These are phyloP conservation scores for Neonectria ditissima DNA, from an alignment of 2,329 filamentous ascomycete species.

Conservation along the genomic window DNA sequence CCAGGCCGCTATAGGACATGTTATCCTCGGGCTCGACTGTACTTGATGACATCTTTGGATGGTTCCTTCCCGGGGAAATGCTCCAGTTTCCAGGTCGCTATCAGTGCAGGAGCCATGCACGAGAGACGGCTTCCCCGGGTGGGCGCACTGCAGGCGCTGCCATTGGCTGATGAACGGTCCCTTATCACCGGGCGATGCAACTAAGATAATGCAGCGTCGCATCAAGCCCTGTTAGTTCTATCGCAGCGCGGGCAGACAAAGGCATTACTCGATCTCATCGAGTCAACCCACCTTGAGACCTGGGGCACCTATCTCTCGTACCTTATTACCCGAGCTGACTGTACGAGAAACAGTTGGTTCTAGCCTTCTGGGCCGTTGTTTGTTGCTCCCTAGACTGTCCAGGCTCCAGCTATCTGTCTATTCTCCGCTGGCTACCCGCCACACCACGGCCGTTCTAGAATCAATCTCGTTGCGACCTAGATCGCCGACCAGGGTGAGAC, in stretches of 20 bases:
- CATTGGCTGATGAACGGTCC: constrained; percentile 31
- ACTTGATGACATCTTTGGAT: constrained; percentile 9
- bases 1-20: not conserved
- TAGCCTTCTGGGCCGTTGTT: not conserved
- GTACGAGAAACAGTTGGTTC: not conserved
- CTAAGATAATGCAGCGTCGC: constrained; percentile 37
- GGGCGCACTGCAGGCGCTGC: constrained; percentile 21
- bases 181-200: constrained; percentile 38
- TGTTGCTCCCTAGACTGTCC: not conserved
- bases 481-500: constrained; percentile 8
- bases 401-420: not conserved
- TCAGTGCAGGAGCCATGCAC: constrained; percentile 34
- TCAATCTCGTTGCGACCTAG: not conserved
- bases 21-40: not conserved
- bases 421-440: constrained; percentile 2
- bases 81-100: constrained; percentile 35
- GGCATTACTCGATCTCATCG: constrained; percentile 60
- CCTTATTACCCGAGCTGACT: not conserved
- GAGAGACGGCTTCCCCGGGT: constrained; percentile 41
- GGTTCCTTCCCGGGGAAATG: constrained; percentile 25
- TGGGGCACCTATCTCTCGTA: constrained; percentile 10
- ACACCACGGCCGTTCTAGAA: constrained; percentile 19
- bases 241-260: constrained; percentile 29
- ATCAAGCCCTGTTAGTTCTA: constrained; percentile 32
- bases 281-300: constrained; percentile 49